Evolutionary conservation across 208 protist species (phyloP), one percentile per base, ranked within the genome.

Genomic region (Tritrichomonas musculus): DNA sequence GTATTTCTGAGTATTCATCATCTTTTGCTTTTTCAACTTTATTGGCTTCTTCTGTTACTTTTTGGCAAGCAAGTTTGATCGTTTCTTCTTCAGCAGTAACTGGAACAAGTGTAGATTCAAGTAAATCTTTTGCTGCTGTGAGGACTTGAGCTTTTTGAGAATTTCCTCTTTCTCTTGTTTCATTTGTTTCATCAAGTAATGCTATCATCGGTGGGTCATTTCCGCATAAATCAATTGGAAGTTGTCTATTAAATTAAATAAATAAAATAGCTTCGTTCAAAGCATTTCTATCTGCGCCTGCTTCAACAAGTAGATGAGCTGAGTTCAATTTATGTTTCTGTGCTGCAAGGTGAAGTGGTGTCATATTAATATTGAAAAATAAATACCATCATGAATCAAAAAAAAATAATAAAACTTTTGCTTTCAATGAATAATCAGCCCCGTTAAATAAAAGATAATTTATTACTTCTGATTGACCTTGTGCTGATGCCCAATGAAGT

Each of bases 401-500:
- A n/a, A n/a, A n/a, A n/a, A 60, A 60, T 60, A 22, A 60, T 22
- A 60, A 60, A 60, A 60, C 53, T 88, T 88, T 88, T 4, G 77
- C 77, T 88, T 53, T 57, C 17, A 27, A 17, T 25, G 3, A n/a
- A 33, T 33, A 50, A 88, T 88, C 77, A 57, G 77, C 41, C 39
- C 47, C 47, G 17, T 47, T 57, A 60, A 88, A 88, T 14, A 88
- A 39, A 55, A 88, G 44, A 30, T 88, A 88, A 39, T 44, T 88
- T 8, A 88, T 88, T 47, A 88, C 77, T 88, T 88, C 77, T 2
- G 77, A 9, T 88, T 88, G 77, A 55, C 77, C 77, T 57, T 44
- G 25, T 60, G 77, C 77, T 39, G 77, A 44, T 88, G 77, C 77
- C 77, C 77, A 88, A 88, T 88, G 77, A n/a, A 88, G 47, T 88